phyloP scores from a whole-genome alignment of 148 eudicot genomes.

The Camellia granthamiana region DNA sequence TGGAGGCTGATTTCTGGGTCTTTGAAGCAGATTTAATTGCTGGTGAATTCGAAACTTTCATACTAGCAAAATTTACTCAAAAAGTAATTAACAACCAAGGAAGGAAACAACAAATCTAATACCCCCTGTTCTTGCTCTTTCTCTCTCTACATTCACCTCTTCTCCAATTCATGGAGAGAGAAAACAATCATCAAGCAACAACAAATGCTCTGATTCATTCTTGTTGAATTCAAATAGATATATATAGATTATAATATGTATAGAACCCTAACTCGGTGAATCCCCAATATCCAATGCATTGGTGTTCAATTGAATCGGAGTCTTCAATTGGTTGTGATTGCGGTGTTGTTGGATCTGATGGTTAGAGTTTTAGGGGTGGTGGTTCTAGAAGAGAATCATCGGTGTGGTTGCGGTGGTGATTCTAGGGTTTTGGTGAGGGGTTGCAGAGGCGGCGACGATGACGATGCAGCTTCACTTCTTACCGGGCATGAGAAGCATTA shows the following conservation, averaged over 20 bases:
- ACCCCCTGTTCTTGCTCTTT: too few species aligned
- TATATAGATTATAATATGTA: neutral
- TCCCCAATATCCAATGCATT: conserved; percentile 19
- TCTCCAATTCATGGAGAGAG: conserved; percentile 22
- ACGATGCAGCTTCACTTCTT: conserved; percentile 99
- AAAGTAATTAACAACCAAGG: neutral
- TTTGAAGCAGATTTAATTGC: too few species aligned
- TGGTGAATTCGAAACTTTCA: too few species aligned
- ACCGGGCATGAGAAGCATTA: conserved; percentile 98
- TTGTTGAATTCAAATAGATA: neutral
- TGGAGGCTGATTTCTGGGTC: too few species aligned
- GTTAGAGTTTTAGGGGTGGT: conserved; percentile 15
- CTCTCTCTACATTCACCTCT: conserved; percentile 28
- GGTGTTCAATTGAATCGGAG: conserved; percentile 8
- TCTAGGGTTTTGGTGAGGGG: conserved; percentile 24
- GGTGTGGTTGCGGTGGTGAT: conserved; percentile 15
- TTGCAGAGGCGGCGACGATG: conserved; percentile 56
- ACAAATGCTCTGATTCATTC: neutral
- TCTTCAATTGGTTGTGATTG: neutral
- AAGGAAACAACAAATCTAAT: neutral
- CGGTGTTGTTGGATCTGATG: conserved; percentile 28
- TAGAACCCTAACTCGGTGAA: neutral
- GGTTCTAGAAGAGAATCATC: neutral
- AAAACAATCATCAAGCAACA: conserved; percentile 11
- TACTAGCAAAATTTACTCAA: neutral